Conservation (phyloP, 805 yeast species). For the Torulaspora microellipsoides region DNA sequence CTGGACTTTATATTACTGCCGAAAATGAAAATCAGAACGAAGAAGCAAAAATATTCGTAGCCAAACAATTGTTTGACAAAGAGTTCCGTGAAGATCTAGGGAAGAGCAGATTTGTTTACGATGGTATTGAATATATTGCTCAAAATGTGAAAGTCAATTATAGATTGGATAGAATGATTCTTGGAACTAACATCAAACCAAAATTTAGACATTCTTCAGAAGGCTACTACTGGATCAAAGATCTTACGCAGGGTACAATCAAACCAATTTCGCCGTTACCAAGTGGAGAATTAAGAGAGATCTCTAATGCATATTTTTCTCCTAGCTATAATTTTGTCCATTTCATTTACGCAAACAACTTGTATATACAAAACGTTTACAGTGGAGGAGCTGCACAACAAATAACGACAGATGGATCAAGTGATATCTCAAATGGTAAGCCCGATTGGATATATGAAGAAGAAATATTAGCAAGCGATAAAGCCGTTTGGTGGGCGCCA, state of each 20-base stretch:
- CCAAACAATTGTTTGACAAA: slow-evolving; percentile 33
- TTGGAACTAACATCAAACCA: slow-evolving; percentile 45
- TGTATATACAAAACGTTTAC: slow-evolving; percentile 44
- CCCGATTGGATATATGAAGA: slow-evolving; percentile 88
- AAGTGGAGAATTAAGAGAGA: slow-evolving; percentile 20
- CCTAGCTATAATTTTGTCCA: slow-evolving; percentile 54
- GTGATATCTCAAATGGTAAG: slow-evolving; percentile 55
- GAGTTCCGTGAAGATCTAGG: slow-evolving; percentile 22
- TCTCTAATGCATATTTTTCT: slow-evolving; percentile 53
- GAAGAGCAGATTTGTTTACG: slow-evolving; percentile 38
- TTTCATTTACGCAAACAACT: slow-evolving; percentile 51
- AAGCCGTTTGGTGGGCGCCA: slow-evolving; percentile 70
- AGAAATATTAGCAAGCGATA: slow-evolving; percentile 58
- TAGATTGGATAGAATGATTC: slow-evolving; percentile 45
- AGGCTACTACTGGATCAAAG: slow-evolving; percentile 59
- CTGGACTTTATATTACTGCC: slow-evolving; percentile 39
- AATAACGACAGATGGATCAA: slow-evolving; percentile 46
- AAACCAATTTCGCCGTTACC: slow-evolving; percentile 29
- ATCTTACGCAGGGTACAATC: slow-evolving; percentile 38
- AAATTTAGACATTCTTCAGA: slow-evolving; percentile 70
- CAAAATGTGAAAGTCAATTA: slow-evolving; percentile 43
- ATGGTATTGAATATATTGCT: slow-evolving; percentile 39
- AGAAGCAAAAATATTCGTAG: slow-evolving; percentile 19
- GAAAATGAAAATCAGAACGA: slow-evolving; percentile 12
- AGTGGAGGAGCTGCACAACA: slow-evolving; percentile 9